Evolutionary conservation across 257 asterid genomes (phyloP), one percentile per base, ranked within the genome.

Genomic region (Dorcoceras hygrometricum): DNA sequence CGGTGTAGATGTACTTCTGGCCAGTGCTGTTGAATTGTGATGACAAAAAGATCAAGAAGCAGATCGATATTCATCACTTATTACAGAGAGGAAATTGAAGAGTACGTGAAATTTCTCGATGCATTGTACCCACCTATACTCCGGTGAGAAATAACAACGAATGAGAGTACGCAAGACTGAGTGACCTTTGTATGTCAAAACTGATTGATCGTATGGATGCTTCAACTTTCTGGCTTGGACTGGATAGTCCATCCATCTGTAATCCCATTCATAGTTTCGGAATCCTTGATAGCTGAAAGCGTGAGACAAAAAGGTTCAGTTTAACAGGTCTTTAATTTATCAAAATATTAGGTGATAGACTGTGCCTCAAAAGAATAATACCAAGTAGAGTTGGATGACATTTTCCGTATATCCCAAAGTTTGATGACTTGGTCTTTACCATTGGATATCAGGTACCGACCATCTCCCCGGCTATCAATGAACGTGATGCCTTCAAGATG

Each of bases 161-260:
- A 91, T 87, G 22, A 91, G 79, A 61, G 96, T 91, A 54, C 96
- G 91, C 67, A 89, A 78, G 62, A 91, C 96, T 12, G 91, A 84
- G 63, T 91, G 98, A 46, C 98, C 96, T 79, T 72, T 83, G 74
- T 83, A 91, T 22, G 96, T 85, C 61, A 90, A 75, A 57, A 91
- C 75, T 4, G 98, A 91, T 48, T 81, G 95, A 77, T 91, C 98
- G 20, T 68, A 62, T 2, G 95, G 96, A 72, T 89, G 98, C 84
- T 80, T 85, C 68, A 82, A 70, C 39, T 76, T 73, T 79, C 87
- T 80, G 50, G 95, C 92, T 74, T 82, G 87, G 23, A 66, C 51
- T 20, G 98, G 98, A 69, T 87, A 89, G 57, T 91, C 98, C 96
- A 91, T 91, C 96, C 90, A 87, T 85, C 96, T 82, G 67, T 91